These are phyloP conservation scores for Knufia petricola DNA, from an alignment of 2,329 filamentous ascomycete genomes.

Conservation along the genomic window DNA sequence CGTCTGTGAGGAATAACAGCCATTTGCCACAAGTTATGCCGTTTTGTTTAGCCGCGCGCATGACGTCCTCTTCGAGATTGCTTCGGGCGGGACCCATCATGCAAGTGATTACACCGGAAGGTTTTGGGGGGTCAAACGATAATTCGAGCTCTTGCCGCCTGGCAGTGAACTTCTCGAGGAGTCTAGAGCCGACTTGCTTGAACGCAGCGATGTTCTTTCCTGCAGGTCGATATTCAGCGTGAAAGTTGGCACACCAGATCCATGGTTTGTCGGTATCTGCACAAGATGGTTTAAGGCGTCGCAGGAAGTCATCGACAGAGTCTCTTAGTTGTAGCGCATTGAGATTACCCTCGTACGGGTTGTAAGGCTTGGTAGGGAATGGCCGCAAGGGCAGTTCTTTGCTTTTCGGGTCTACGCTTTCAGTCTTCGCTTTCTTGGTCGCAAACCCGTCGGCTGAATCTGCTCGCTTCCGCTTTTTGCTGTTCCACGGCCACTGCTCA, in stretches of 20 bases:
- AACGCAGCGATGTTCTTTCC: conserved; percentile 42
- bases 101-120: conserved; percentile 24
- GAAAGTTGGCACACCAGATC: conserved; percentile 64
- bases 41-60: conserved; percentile 47
- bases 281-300: conserved; percentile 55
- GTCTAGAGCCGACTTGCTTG: conserved; percentile 43
- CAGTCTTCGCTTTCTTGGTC: not conserved
- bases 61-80: conserved; percentile 45
- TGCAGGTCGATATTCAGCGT: conserved; percentile 30
- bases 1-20: conserved; percentile 58
- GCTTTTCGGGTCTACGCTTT: not conserved
- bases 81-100: conserved; percentile 35
- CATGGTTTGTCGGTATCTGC: conserved; percentile 43
- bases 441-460: not conserved
- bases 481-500: not conserved
- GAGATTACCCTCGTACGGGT: conserved; percentile 47
- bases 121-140: conserved; percentile 28
- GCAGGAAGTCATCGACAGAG: conserved; percentile 54
- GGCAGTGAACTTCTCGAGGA: conserved; percentile 42
- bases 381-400: conserved; percentile 12
- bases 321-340: conserved; percentile 56
- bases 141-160: conserved; percentile 39
- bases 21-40: conserved; percentile 42
- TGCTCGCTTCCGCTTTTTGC: conserved; percentile 6
- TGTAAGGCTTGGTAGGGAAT: conserved; percentile 36